phyloP scores from a whole-genome alignment of 2,329 filamentous ascomycete species.

The Neonectria coccinea region DNA sequence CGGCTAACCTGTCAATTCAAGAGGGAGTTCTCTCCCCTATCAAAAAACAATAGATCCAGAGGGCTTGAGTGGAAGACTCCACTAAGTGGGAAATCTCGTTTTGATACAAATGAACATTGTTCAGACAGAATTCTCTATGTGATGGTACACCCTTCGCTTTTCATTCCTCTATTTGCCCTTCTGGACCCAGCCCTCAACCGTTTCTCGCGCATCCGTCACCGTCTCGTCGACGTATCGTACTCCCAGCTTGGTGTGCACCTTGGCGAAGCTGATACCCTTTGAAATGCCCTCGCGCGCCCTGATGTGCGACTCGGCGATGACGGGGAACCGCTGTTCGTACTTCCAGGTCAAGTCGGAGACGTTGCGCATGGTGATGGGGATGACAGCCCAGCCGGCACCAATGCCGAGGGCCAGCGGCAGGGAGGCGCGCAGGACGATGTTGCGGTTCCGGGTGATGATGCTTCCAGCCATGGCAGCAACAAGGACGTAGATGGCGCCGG shows the following conservation, averaged over 20 bases:
- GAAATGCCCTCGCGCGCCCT: constrained; percentile 75
- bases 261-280: constrained; percentile 78
- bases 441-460: constrained; percentile 90
- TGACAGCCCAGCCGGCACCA: constrained; percentile 82
- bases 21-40: constrained; percentile 1
- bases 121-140: constrained; percentile 49
- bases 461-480: constrained; percentile 95
- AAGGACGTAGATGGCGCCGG: constrained; percentile 90
- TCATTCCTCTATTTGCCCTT: constrained; percentile 76
- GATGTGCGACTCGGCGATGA: constrained; percentile 83
- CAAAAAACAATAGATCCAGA: constrained; percentile 11
- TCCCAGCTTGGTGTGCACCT: constrained; percentile 78
- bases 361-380: constrained; percentile 92
- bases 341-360: constrained; percentile 87
- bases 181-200: constrained; percentile 88
- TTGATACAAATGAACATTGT: constrained; percentile 50
- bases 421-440: constrained; percentile 81
- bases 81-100: constrained; percentile 8
- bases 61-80: neutral
- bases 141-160: constrained; percentile 51
- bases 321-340: constrained; percentile 91
- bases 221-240: constrained; percentile 82
- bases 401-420: constrained; percentile 85
- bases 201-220: constrained; percentile 79
- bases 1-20: constrained; percentile 8